Evolutionary conservation across 257 asterid genomes (phyloP).

Genomic region (Ehretia macrophylla): DNA sequence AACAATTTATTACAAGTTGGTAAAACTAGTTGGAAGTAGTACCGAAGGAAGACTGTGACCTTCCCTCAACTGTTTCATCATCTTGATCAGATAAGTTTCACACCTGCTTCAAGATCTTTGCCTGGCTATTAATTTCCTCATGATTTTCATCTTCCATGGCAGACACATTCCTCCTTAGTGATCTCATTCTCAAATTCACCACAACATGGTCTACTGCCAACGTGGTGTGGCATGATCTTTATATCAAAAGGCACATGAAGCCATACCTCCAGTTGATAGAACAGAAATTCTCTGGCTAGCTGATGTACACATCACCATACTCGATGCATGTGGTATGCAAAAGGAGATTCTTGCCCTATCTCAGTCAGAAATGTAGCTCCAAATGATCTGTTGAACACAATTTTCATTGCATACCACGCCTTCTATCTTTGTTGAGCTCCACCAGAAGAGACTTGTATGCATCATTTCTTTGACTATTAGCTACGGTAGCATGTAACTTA

Average conservation of each 20-base stretch:
- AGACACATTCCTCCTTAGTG: conserved; percentile 30
- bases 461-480: conserved; percentile 43
- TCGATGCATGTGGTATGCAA: conserved; percentile 87
- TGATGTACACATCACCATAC: conserved; percentile 92
- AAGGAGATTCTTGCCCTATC: conserved; percentile 90
- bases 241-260: conserved; percentile 88
- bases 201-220: no score
- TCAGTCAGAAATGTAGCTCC: conserved; percentile 93
- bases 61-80: no score
- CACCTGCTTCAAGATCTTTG: conserved; percentile 60
- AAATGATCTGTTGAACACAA: conserved; percentile 80
- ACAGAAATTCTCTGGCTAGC: conserved; percentile 93
- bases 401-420: conserved; percentile 66
- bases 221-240: conserved; percentile 98
- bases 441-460: conserved; percentile 55
- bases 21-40: no score
- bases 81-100: no score
- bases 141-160: conserved; percentile 30
- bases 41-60: no score
- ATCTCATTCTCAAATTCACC: conserved; percentile 40
- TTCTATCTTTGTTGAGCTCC: conserved; percentile 81
- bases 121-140: conserved; percentile 32
- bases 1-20: no score
- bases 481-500: conserved; percentile 65
- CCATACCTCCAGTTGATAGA: conserved; percentile 88